These are phyloP conservation scores for Sphagnum magellanicum DNA, from an alignment of 228 moss, liverwort and hornwort species.

Conservation along the genomic window DNA sequence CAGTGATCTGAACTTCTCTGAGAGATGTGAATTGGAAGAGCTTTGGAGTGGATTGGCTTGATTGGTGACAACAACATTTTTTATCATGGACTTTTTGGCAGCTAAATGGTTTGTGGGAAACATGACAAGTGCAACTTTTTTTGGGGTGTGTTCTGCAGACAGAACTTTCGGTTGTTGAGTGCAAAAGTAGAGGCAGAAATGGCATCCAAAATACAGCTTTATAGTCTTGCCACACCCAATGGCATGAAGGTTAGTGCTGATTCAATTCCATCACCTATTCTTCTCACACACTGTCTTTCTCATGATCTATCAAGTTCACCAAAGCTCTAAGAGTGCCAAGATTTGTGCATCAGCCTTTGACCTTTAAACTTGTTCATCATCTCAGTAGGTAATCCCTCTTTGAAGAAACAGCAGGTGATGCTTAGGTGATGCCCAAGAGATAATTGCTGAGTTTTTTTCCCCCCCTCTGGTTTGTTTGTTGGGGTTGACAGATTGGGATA, in stretches of 20 bases:
- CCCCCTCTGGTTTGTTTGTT: background rate
- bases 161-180: background rate
- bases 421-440: background rate
- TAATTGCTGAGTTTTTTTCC: background rate
- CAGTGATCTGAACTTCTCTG: no score
- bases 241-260: conserved; percentile 22
- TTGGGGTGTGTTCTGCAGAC: no score
- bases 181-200: conserved; percentile 7
- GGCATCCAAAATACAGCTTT: conserved; percentile 39
- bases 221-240: conserved; percentile 36
- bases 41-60: no score
- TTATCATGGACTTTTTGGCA: no score
- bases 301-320: background rate
- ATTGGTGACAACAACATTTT: no score
- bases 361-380: background rate
- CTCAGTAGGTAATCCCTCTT: no score
- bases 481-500: conserved; percentile 15
- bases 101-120: no score
- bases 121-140: no score
- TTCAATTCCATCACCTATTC: background rate
- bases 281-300: background rate
- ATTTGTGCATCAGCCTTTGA: background rate
- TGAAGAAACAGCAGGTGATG: background rate
- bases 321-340: no score
- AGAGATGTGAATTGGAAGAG: no score